Evolutionary conservation across 306 rosid species (phyloP), one percentile per base, ranked within the genome.

Genomic region (Casuarina glauca): DNA sequence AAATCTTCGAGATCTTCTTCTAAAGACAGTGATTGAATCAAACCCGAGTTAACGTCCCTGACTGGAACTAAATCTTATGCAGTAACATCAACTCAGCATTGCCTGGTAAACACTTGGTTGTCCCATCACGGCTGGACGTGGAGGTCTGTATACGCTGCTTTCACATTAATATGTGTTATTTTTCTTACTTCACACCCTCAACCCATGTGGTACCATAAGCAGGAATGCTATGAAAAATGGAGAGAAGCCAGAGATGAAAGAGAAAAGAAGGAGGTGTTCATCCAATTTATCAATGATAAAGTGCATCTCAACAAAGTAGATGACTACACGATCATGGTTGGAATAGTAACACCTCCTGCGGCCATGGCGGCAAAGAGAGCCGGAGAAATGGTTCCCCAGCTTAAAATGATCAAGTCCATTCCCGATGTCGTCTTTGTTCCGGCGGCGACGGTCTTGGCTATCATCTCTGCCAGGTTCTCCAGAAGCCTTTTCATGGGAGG

Each of bases 401-500:
- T 90, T 8, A 83, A 83, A 51, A 73, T 68, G 17, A 63, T 90
- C 49, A 90, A 86, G 80, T 67, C 74, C 81, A 72, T 89, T 43
- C 93, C 93, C 15, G 93, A 89, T 46, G 87, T 83, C 67, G 9
- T 85, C 6, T 87, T 92, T 70, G 92, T 89, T 42, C 96, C 96
- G 12, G 26, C 87, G 0, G 83, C 77, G 6, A 90, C 96, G 0
- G 74, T 87, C 19, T 15, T 82, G 43, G 85, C 88, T 66, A 88
- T 92, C 73, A 66, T 86, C 45, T 80, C 77, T 67, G 86, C 79
- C 4, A 90, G 84, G 80, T 9, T 87, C 64, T 77, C 85, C 66
- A 86, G 69, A 72, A 92, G 82, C 74, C 13, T 87, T 77, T 61
- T 87, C 50, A 64, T 74, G 84, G 73, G 62, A 43, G 57, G 39